Evolutionary conservation across 768 basidiomycete genomes (phyloP).

Genomic region (Phaffia tasmanica): DNA sequence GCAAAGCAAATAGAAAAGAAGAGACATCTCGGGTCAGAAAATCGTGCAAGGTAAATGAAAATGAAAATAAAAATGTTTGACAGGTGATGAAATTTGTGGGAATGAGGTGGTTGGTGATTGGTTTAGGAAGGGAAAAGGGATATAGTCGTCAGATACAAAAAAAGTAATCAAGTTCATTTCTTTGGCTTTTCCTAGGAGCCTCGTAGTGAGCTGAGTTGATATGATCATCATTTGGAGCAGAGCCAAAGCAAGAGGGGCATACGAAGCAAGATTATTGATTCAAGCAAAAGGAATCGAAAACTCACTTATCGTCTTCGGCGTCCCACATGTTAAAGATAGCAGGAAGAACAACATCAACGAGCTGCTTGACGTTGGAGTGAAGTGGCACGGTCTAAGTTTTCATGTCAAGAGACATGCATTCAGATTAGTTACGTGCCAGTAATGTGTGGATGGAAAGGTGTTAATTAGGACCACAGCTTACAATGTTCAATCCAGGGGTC

Average conservation of each 20-base stretch:
- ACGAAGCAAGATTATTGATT: too few species aligned
- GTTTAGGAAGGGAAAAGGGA: constrained; percentile 27
- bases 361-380: constrained; percentile 59
- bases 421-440: constrained; percentile 2
- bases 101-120: constrained; percentile 20
- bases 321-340: constrained; percentile 79
- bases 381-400: constrained; percentile 25
- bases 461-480: constrained; percentile 39
- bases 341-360: constrained; percentile 62
- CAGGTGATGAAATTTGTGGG: constrained; percentile 3
- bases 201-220: constrained; percentile 73
- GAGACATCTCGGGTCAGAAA: not conserved
- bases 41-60: not conserved
- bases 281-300: constrained; percentile 29
- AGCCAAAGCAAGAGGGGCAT: not conserved
- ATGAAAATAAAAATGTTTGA: constrained; percentile 17
- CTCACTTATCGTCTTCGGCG: constrained; percentile 93
- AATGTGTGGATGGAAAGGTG: not conserved
- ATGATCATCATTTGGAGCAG: constrained; percentile 44
- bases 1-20: constrained; percentile 26
- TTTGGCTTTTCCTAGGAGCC: constrained; percentile 44
- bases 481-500: constrained; percentile 58
- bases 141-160: constrained; percentile 42
- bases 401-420: constrained; percentile 9
- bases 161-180: constrained; percentile 44